phyloP scores from a whole-genome alignment of 805 yeast genomes.

The Saturnispora quitensis region DNA sequence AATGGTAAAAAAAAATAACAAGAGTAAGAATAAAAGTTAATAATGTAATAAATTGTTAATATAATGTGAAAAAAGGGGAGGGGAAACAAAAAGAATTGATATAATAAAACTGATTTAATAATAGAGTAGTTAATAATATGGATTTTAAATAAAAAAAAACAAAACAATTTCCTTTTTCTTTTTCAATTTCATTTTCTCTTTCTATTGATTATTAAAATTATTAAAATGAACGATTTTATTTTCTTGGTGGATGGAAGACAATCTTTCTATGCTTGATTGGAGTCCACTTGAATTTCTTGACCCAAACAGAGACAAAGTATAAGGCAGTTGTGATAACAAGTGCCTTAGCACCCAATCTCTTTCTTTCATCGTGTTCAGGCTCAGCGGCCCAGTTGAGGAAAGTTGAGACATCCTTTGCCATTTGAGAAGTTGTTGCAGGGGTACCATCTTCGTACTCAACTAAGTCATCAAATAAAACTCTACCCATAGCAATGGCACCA shows the following conservation, averaged over 20 bases:
- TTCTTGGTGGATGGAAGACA: constrained; percentile 86
- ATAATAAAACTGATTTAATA: not conserved
- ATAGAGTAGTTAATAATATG: not conserved
- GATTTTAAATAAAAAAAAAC: not conserved
- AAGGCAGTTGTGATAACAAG: constrained; percentile 68
- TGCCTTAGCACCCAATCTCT: constrained; percentile 93
- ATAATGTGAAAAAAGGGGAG: not conserved
- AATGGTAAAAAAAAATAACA: not conserved
- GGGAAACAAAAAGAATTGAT: not conserved
- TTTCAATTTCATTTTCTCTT: not conserved
- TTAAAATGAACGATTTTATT: constrained; percentile 25
- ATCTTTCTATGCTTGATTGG: constrained; percentile 92
- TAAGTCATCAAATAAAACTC: constrained; percentile 93
- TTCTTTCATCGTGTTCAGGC: constrained; percentile 98
- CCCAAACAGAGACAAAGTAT: constrained; percentile 78
- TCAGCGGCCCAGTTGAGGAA: constrained; percentile 98
- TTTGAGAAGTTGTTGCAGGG: constrained; percentile 95
- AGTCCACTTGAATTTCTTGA: constrained; percentile 97
- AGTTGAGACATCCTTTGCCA: constrained; percentile 96
- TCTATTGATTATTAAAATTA: not conserved
- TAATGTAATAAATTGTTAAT: not conserved
- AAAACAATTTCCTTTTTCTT: not conserved
- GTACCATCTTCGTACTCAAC: constrained; percentile 99
- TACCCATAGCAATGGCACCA: constrained; percentile 98
- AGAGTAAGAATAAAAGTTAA: not conserved